These are phyloP conservation scores for Lasiodiplodia gonubiensis DNA, from an alignment of 2,329 filamentous ascomycete species.

Conservation along the genomic window DNA sequence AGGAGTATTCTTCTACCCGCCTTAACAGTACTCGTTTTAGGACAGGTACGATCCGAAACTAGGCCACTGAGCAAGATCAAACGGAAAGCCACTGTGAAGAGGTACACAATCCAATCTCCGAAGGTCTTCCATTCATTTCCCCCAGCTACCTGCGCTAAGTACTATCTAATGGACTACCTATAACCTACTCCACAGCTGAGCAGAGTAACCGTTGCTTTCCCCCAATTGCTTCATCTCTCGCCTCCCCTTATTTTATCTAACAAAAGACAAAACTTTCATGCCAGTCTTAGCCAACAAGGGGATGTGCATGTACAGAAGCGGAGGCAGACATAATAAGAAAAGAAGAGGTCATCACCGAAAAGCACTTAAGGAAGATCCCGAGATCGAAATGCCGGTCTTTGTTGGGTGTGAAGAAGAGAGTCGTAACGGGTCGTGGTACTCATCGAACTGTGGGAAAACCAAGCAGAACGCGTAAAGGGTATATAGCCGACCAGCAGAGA, in stretches of 20 bases:
- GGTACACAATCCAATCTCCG: neutral
- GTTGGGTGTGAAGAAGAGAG: conserved; percentile 18
- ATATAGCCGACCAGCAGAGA: conserved; percentile 28
- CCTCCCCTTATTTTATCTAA: conserved; percentile 7
- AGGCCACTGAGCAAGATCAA: neutral
- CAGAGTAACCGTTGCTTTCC: neutral
- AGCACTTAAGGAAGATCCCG: conserved; percentile 2
- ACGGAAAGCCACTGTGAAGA: neutral
- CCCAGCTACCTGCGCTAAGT: conserved; percentile 24
- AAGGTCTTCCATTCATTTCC: conserved; percentile 2
- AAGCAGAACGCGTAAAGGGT: conserved; percentile 26
- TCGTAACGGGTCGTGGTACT: conserved; percentile 24
- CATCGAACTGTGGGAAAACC: conserved; percentile 21
- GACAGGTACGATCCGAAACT: too few species aligned
- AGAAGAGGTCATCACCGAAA: conserved; percentile 2
- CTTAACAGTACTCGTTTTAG: too few species aligned
- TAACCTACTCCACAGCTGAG: neutral
- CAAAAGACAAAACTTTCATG: conserved; percentile 3
- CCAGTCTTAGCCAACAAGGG: conserved; percentile 17
- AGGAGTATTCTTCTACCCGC: too few species aligned
- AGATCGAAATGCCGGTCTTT: conserved; percentile 18
- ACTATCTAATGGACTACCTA: conserved; percentile 9
- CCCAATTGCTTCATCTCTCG: neutral
- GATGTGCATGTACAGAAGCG: conserved; percentile 25
- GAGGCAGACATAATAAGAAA: neutral